These are phyloP conservation scores for Platanus orientalis DNA, from an alignment of 164 flowering plant genomes.

Conservation along the genomic window DNA sequence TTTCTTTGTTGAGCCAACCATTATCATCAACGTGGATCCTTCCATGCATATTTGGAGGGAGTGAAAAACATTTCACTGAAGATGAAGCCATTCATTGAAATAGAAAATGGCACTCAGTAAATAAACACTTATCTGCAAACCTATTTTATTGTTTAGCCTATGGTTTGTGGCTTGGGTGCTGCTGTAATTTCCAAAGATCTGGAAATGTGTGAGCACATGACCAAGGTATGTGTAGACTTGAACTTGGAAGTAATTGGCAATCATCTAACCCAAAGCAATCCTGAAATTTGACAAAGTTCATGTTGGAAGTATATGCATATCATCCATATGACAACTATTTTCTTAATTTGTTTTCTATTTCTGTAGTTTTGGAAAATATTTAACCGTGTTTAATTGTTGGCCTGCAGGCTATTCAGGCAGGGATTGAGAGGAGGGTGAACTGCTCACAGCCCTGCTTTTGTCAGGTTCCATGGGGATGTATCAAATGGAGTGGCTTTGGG, in stretches of 20 bases:
- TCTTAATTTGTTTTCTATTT: no score
- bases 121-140: constrained; percentile 13
- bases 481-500: constrained; percentile 94
- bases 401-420: constrained; percentile 68
- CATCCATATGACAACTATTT: no score
- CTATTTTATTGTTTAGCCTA: not conserved
- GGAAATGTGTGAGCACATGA: constrained; percentile 84
- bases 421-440: constrained; percentile 97
- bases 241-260: not conserved
- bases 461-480: constrained; percentile 99
- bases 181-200: constrained; percentile 89
- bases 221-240: constrained; percentile 49
- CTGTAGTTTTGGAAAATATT: no score
- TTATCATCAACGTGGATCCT: constrained; percentile 70
- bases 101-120: constrained; percentile 88
- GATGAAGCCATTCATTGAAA: constrained; percentile 90
- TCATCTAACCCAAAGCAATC: no score
- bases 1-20: constrained; percentile 73
- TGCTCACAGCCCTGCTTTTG: constrained; percentile 97
- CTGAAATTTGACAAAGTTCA: no score
- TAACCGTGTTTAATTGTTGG: not conserved
- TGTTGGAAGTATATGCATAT: no score
- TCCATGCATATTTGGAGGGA: constrained; percentile 98
- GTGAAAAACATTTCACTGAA: constrained; percentile 69
- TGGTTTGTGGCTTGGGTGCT: constrained; percentile 58